Base-by-base conservation (phyloP, 2,329 filamentous ascomycete genomes). In the Ascocoryne sarcoides region DNA sequence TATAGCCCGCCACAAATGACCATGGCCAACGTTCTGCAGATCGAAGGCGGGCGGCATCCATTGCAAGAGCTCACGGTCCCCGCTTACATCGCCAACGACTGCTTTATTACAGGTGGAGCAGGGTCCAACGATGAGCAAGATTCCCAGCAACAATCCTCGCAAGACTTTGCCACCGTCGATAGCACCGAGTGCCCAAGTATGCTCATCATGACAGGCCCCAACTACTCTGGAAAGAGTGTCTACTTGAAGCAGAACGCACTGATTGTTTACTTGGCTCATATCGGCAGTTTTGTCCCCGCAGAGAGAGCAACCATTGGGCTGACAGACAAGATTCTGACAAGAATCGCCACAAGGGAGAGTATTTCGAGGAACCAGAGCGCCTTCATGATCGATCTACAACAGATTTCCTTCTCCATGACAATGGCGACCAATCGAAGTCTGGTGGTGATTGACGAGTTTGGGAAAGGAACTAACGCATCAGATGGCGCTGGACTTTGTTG, bases 141-240 rank as follows among this genome's bases (percentile, higher is more conserved):
- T 17, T 12, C 21, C 26, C 19, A 26, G 4, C 16, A 28, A 3
- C 5, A 20, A n/a, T 29, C 29, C 14, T 29, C 20, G 5, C 35
- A 34, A 20, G 31, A 31, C 8, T 42, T 44, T 1, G 32, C 36
- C 16, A 35, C 33, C 16, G 15, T 45, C 9, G 46, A 54, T 3
- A 50, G 46, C 15, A 39, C 42, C 10, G 49, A 60, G 4, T 58
- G 57, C 2, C 78, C 84, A 10, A 86, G 75, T 48, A 82, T 87
- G 64, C 60, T 95, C 10, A 66, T 95, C 4, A 62, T 98, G 53
- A 96, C 92, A 0, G 92, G 92, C 0, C 89, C 92, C 4, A 98
- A 98, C 53, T 93, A 92, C 59, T 96, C 92, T 0, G 92, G 92
- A 0, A 98, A 98, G 62, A 96, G 88, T 52, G 77, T 96, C 0